Evolutionary conservation across 2,329 filamentous ascomycete species (phyloP).

Genomic region (Colletotrichum tanaceti): DNA sequence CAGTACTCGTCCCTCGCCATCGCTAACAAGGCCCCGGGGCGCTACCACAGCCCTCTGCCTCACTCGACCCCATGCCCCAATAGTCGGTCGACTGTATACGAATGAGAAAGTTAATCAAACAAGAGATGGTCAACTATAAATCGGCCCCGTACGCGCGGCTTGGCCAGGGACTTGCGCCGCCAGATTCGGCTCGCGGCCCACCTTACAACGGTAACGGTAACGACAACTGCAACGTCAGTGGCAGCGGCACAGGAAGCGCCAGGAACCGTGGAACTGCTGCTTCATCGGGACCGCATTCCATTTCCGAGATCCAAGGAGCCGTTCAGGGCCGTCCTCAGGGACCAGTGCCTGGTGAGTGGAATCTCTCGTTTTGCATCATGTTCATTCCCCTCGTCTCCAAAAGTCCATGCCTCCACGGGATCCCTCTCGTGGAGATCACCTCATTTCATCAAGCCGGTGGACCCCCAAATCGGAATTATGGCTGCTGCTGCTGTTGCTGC

Average conservation of each 20-base stretch:
- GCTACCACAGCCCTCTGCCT: neutral
- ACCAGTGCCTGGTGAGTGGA: slow-evolving; percentile 3
- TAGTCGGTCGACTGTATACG: neutral
- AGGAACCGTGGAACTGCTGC: slow-evolving; percentile 15
- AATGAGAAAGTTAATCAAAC: neutral
- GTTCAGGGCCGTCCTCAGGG: neutral
- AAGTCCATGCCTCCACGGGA: neutral
- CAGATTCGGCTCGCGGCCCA: slow-evolving; percentile 24
- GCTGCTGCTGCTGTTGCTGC: neutral
- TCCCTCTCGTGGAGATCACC: slow-evolving; percentile 10
- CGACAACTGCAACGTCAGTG: neutral
- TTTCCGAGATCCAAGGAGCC: slow-evolving; percentile 3
- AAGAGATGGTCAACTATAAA: slow-evolving; percentile 14
- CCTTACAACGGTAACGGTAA: slow-evolving; percentile 14
- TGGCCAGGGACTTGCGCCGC: slow-evolving; percentile 26
- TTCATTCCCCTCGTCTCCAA: neutral
- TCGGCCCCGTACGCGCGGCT: slow-evolving; percentile 25
- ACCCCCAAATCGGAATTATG: slow-evolving; percentile 3
- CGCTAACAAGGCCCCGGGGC: too few relatives aligned
- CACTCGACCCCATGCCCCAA: neutral
- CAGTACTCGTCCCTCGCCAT: neutral
- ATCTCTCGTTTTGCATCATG: neutral
- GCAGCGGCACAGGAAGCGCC: slow-evolving; percentile 15
- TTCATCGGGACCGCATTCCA: slow-evolving; percentile 13
- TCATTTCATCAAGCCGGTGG: slow-evolving; percentile 19